Evolutionary conservation across 164 flowering plant genomes (phyloP).

Genomic region (Brasenia schreberi): DNA sequence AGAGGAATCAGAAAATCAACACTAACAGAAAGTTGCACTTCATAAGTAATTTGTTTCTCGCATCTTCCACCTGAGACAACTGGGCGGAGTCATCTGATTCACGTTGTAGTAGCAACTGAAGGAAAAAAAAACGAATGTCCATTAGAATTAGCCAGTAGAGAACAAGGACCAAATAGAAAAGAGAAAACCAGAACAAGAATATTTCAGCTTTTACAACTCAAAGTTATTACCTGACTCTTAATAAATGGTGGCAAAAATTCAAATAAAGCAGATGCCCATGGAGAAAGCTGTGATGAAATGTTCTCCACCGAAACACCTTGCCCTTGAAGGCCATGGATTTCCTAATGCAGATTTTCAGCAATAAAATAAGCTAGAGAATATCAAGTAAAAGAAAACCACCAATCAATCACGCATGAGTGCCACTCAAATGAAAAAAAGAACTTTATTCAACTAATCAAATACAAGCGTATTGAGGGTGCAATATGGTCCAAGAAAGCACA

Average conservation of each 20-base stretch:
- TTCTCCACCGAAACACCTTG: constrained; percentile 66
- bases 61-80: constrained; percentile 64
- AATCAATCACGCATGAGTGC: background rate
- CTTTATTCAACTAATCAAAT: too few species aligned
- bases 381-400: background rate
- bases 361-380: background rate
- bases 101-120: constrained; percentile 46
- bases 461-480: too few species aligned
- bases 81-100: constrained; percentile 99
- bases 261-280: constrained; percentile 97
- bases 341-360: constrained; percentile 24
- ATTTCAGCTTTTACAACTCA: background rate
- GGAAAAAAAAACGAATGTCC: background rate
- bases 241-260: constrained; percentile 91
- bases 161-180: too few species aligned
- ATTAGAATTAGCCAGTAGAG: background rate
- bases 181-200: background rate
- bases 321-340: constrained; percentile 72
- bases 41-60: background rate
- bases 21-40: background rate
- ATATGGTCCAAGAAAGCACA: too few species aligned
- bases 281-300: constrained; percentile 84
- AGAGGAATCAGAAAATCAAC: background rate
- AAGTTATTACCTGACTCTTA: constrained; percentile 60
- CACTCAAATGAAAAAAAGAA: too few species aligned